phyloP scores from a whole-genome alignment of 768 basidiomycete genomes.

The Exsudoporus frostii region DNA sequence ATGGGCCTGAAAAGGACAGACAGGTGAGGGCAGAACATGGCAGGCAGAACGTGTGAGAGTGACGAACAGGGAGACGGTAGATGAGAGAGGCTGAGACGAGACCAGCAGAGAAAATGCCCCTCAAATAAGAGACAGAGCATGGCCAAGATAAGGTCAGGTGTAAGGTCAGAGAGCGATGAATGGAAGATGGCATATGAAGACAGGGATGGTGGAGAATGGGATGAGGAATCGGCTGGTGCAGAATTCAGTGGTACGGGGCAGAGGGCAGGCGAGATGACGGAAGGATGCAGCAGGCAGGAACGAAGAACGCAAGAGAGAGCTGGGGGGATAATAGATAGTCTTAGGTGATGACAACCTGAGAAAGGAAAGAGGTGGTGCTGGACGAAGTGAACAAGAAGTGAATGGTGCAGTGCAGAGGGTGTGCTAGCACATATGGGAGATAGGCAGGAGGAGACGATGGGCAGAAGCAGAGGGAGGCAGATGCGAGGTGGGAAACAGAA shows the following conservation, averaged over 20 bases:
- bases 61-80: background rate
- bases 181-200: background rate
- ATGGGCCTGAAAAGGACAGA: background rate
- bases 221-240: background rate
- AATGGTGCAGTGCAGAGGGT: too few species aligned
- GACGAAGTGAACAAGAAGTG: too few species aligned
- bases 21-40: background rate
- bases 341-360: background rate
- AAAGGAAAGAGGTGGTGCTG: background rate
- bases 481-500: too few species aligned
- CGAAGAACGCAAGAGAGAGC: background rate
- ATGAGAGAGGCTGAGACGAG: background rate
- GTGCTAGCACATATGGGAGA: too few species aligned
- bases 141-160: background rate
- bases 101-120: background rate
- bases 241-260: background rate
- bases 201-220: background rate
- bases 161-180: background rate
- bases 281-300: background rate
- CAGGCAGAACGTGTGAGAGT: background rate
- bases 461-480: too few species aligned
- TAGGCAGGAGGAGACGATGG: too few species aligned
- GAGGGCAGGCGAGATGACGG: background rate
- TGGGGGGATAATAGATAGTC: background rate
- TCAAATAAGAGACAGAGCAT: background rate